phyloP scores from a whole-genome alignment of 495 filamentous ascomycete genomes.

The Extremus antarcticus region DNA sequence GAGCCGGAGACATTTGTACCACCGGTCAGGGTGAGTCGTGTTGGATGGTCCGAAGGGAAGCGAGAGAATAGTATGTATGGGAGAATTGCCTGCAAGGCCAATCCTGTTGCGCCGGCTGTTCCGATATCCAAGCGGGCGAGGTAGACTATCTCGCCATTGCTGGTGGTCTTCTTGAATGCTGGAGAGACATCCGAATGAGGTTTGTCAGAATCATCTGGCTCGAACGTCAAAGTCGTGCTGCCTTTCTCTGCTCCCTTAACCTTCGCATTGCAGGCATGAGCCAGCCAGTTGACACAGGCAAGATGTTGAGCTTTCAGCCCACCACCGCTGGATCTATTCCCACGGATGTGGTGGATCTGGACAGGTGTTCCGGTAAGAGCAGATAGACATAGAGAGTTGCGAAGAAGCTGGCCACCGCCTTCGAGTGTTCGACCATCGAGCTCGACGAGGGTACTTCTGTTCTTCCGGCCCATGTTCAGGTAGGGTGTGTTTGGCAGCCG shows the following conservation, averaged over 20 bases:
- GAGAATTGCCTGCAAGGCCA: constrained; percentile 76
- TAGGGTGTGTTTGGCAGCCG: too few relatives aligned
- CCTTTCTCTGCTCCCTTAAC: constrained; percentile 40
- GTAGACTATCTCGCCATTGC: neutral
- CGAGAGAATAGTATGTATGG: constrained; percentile 58
- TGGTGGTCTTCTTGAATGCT: neutral
- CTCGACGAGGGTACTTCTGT: neutral
- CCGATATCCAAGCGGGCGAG: constrained; percentile 12
- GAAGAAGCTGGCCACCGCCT: constrained; percentile 74
- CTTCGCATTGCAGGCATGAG: constrained; percentile 47
- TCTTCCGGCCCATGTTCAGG: too few relatives aligned
- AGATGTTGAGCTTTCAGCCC: constrained; percentile 72
- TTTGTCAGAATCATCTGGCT: constrained; percentile 1
- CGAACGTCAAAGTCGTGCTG: constrained; percentile 33
- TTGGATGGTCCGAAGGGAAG: constrained; percentile 9
- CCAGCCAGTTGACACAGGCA: constrained; percentile 55
- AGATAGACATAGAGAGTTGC: constrained; percentile 58
- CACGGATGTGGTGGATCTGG: constrained; percentile 57
- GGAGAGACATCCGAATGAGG: neutral
- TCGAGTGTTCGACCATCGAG: constrained; percentile 66
- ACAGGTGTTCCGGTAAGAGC: constrained; percentile 56
- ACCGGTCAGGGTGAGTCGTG: constrained; percentile 52
- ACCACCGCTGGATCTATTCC: constrained; percentile 44
- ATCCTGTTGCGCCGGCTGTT: constrained; percentile 40
- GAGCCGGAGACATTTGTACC: constrained; percentile 69